phyloP scores from a whole-genome alignment of 2,329 filamentous ascomycete species.

The Colletotrichum orchidophilum region DNA sequence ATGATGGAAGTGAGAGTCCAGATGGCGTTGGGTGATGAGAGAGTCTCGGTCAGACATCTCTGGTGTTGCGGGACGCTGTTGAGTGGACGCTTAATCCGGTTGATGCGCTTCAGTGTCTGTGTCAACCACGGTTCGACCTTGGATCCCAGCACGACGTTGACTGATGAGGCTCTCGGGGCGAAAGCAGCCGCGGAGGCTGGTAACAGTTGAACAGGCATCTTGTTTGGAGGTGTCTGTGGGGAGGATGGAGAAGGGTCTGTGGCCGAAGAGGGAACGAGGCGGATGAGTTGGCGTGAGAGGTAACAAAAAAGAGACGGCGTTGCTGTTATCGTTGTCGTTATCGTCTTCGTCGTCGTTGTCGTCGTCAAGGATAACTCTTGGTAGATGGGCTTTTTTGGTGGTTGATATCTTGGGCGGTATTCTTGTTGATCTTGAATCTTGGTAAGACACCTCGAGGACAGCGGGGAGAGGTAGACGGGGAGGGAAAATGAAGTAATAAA shows the following conservation, averaged over 20 bases:
- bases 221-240: conserved; percentile 40
- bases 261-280: conserved; percentile 29
- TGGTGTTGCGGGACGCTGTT: conserved; percentile 98
- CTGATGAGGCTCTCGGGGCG: conserved; percentile 86
- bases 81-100: conserved; percentile 93
- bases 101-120: conserved; percentile 95
- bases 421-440: neutral
- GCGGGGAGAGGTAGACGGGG: conserved; percentile 37
- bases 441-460: conserved; percentile 4
- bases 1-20: conserved; percentile 95
- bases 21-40: conserved; percentile 89
- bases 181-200: conserved; percentile 97
- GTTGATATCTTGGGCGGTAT: neutral
- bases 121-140: conserved; percentile 98
- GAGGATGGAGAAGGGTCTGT: conserved; percentile 8
- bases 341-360: neutral
- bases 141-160: conserved; percentile 91
- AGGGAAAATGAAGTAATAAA: conserved; percentile 51
- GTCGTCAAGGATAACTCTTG: conserved; percentile 26
- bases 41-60: conserved; percentile 91
- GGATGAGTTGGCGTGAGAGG: conserved; percentile 23
- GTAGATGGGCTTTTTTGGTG: neutral
- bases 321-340: neutral
- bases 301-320: neutral
- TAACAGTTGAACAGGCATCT: conserved; percentile 92